Conservation (phyloP, 805 yeast species). For the Kockiozyma suomiensis region DNA sequence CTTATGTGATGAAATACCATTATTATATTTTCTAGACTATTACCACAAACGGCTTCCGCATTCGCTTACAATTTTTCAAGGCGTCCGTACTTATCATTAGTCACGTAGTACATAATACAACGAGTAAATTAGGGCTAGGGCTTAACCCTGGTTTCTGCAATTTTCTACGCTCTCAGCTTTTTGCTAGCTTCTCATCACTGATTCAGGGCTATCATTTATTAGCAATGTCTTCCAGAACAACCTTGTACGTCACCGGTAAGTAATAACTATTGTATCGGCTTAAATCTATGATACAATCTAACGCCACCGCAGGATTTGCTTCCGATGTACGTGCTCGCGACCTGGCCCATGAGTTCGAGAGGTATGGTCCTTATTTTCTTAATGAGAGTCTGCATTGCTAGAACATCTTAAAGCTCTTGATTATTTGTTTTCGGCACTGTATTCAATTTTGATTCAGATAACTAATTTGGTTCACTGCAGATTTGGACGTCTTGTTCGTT, state of each 20-base stretch:
- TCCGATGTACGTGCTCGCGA: slow-evolving; percentile 40
- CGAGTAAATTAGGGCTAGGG: neutral
- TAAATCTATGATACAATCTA: no score
- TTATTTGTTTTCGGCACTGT: no score
- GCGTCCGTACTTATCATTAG: no score
- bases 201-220: neutral
- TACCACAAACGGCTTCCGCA: no score
- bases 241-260: slow-evolving; percentile 37
- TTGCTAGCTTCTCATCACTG: neutral
- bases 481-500: slow-evolving; percentile 39
- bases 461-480: slow-evolving; percentile 20
- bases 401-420: no score
- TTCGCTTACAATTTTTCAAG: no score
- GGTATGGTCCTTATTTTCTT: slow-evolving; percentile 36
- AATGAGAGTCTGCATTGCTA: no score
- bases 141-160: neutral
- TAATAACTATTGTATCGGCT: no score
- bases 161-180: neutral
- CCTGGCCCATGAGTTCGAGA: slow-evolving; percentile 41
- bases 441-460: no score
- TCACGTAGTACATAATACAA: no score
- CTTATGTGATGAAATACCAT: no score
- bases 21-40: no score
- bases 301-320: slow-evolving; percentile 34
- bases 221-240: slow-evolving; percentile 32